A percentile compares a stretch with the other conserved stretches of the same genome.
phyloP scores from a whole-genome alignment of 257 asterid genomes.

The Nicotiana undulata region DNA sequence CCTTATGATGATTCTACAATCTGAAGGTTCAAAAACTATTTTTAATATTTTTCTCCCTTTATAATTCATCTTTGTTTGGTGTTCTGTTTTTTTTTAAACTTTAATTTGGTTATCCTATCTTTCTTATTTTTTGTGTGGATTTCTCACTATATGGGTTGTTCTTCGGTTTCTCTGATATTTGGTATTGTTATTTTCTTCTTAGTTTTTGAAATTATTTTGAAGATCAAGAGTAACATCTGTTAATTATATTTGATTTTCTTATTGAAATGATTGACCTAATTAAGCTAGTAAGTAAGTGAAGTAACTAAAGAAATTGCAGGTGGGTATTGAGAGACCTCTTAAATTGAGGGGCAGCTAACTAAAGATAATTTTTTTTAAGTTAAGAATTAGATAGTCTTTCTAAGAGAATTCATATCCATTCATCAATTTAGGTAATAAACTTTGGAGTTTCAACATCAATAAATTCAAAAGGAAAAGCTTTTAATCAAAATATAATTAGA shows the following conservation, averaged over 20 bases:
- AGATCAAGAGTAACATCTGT: not conserved
- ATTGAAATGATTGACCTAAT: not conserved
- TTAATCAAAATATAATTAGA: too few species aligned
- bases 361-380: too few species aligned
- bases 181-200: too few species aligned
- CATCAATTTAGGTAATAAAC: too few species aligned
- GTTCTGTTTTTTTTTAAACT: not conserved
- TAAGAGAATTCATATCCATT: too few species aligned
- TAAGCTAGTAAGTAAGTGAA: not conserved
- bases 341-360: not conserved
- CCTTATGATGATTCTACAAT: conserved; percentile 12
- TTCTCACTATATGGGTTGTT: too few species aligned
- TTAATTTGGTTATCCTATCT: not conserved
- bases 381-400: too few species aligned
- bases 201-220: not conserved
- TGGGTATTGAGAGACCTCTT: not conserved
- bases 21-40: not conserved
- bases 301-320: not conserved
- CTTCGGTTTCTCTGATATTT: too few species aligned
- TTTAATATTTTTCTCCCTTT: not conserved
- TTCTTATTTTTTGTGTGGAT: rapidly evolving
- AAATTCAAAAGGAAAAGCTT: too few species aligned
- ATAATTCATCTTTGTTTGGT: not conserved
- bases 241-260: not conserved
- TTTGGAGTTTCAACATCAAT: too few species aligned